Conservation (phyloP, 2,329 filamentous ascomycete species). For the Aspergillus sp. region DNA sequence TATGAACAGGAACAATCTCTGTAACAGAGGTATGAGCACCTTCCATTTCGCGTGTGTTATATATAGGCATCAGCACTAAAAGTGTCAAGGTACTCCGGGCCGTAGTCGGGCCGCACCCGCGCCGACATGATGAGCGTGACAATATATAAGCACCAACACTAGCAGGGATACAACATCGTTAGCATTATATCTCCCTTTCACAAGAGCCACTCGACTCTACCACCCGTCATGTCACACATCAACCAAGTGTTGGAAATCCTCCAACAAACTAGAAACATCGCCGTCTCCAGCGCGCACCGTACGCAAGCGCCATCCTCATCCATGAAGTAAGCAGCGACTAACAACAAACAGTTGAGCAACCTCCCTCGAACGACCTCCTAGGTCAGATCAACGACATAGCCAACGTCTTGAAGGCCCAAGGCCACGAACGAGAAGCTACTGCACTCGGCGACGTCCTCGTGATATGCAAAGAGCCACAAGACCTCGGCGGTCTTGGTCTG, state of each 20-base stretch:
- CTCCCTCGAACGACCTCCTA: not conserved
- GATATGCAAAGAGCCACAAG: conserved; percentile 17
- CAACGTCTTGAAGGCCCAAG: not conserved
- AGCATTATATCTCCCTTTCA: too few species aligned
- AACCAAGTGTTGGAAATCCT: not conserved
- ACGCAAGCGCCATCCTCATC: not conserved
- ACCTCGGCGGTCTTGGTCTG: conserved; percentile 19
- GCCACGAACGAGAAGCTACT: conserved; percentile 6
- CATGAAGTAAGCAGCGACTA: too few species aligned
- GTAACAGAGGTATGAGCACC: too few species aligned
- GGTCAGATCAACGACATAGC: not conserved
- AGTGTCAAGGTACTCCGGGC: too few species aligned
- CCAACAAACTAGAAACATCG: not conserved
- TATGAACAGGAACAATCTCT: not conserved
- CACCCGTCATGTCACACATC: not conserved
- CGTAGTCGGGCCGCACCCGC: too few species aligned
- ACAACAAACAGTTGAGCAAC: not conserved
- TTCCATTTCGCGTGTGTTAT: too few species aligned
- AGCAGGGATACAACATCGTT: too few species aligned
- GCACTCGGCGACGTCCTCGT: conserved; percentile 18
- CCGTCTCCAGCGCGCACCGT: not conserved
- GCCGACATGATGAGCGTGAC: too few species aligned
- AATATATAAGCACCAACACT: too few species aligned
- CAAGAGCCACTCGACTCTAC: too few species aligned
- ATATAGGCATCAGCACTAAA: too few species aligned